A percentile compares a stretch with the other conserved stretches of the same genome.
Evolutionary conservation across 805 yeast species (phyloP).

Genomic region (Kazachstania bromeliacearum): DNA sequence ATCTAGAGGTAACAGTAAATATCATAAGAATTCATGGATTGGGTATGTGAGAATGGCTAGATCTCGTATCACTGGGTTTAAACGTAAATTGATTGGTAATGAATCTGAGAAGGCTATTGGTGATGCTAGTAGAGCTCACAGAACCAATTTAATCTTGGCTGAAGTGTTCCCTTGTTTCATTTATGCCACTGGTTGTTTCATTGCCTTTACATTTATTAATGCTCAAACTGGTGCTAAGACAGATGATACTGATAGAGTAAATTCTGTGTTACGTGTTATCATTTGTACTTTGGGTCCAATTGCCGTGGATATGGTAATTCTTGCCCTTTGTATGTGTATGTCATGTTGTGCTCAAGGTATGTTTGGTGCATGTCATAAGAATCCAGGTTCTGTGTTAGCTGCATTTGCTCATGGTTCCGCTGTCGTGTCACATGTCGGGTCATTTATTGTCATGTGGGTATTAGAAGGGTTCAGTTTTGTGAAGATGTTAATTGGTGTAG

Average conservation of each 20-base stretch:
- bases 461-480: conserved; percentile 85
- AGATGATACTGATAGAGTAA: conserved; percentile 41
- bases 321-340: conserved; percentile 62
- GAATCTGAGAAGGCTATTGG: conserved; percentile 74
- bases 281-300: conserved; percentile 86
- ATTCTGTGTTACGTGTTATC: conserved; percentile 60
- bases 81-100: conserved; percentile 61
- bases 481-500: conserved; percentile 76
- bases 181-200: conserved; percentile 69
- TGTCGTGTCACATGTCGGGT: conserved; percentile 72
- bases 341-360: conserved; percentile 97
- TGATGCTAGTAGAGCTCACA: conserved; percentile 75
- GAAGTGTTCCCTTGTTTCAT: conserved; percentile 62
- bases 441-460: conserved; percentile 95
- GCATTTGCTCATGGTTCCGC: conserved; percentile 95
- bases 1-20: conserved; percentile 81
- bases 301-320: conserved; percentile 76
- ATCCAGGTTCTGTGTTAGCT: conserved; percentile 92
- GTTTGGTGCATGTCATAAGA: conserved; percentile 88
- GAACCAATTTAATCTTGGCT: conserved; percentile 59
- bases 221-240: conserved; percentile 74
- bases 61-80: conserved; percentile 80
- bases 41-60: conserved; percentile 74
- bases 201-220: conserved; percentile 70
- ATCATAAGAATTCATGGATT: conserved; percentile 85